Base-by-base conservation (phyloP, 2,329 filamentous ascomycete species). In the Hymenoscyphus repandus region DNA sequence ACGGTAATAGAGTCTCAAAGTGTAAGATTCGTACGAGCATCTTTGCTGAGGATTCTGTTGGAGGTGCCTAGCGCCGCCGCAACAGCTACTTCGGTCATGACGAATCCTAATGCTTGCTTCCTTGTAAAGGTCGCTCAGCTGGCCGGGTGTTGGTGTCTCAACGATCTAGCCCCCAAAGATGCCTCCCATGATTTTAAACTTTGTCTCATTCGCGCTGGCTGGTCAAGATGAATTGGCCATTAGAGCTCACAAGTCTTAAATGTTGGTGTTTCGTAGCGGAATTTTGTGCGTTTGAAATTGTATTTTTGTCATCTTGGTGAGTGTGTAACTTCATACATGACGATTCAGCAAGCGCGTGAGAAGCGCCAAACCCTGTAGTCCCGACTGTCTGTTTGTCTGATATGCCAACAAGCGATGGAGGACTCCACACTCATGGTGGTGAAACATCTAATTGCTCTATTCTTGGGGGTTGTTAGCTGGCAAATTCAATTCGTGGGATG, bases 101-200 rank as follows among this genome's bases (percentile, higher is more conserved):
- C 22, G 22, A 37, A 13, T 17, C 34, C 11, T 40, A 17, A 40
- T 15, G 40, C 30, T 31, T 18, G 22, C 22, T 43, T 17, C 40
- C 20, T 27, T 31, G 32, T 13, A n/a, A 39, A 40, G 44, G 45
- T 36, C 40, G 45, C 37, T 54, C 52, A 54, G 52, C 52, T 51
- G 52, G 47, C 46, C 41, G 42, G 46, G 50, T 45, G 50, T 45
- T 49, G 52, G 51, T 49, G 36, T 45, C 36, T 30, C 22, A 30
- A 40, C 22, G 30, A n/a, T 40, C 3, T 27, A 32, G 36, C 37
- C 47, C 42, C 47, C 48, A 46, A 50, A 37, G 33, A 18, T 41
- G 46, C 7, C 38, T 47, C 38, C 33, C 41, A 18, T 9, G 27
- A 40, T 42, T n/a, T 15, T 11, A 43, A 33, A 33, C 22, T 17